These are phyloP conservation scores for Hamigera avellanea DNA, from an alignment of 495 filamentous ascomycete species.

Conservation along the genomic window DNA sequence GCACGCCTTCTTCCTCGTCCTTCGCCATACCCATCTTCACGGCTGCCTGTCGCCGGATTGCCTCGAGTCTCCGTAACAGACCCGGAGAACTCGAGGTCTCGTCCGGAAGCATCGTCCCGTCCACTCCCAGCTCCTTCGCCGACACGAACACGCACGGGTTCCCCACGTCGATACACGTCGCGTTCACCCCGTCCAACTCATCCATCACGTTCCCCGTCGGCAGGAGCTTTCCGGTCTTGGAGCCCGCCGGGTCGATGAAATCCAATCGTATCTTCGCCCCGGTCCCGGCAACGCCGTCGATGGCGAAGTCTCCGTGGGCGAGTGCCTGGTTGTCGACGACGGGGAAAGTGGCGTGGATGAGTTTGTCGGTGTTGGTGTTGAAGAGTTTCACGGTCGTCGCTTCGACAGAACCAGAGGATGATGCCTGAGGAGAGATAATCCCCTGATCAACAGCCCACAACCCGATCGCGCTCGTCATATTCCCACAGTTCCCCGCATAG, in stretches of 20 bases:
- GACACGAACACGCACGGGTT: slow-evolving; percentile 58
- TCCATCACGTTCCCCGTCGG: slow-evolving; percentile 52
- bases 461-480: slow-evolving; percentile 58
- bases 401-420: no score
- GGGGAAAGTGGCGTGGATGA: slow-evolving; percentile 36
- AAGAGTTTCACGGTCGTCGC: slow-evolving; percentile 32
- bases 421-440: slow-evolving; percentile 22
- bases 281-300: slow-evolving; percentile 56
- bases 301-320: slow-evolving; percentile 42
- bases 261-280: slow-evolving; percentile 45
- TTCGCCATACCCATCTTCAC: slow-evolving; percentile 50
- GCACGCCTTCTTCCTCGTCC: slow-evolving; percentile 14
- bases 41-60: slow-evolving; percentile 48
- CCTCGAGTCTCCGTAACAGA: slow-evolving; percentile 43
- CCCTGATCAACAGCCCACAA: slow-evolving; percentile 50
- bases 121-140: slow-evolving; percentile 38
- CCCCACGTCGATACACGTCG: slow-evolving; percentile 49
- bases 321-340: slow-evolving; percentile 37
- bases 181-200: slow-evolving; percentile 37
- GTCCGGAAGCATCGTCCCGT: slow-evolving; percentile 39
- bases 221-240: slow-evolving; percentile 52
- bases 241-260: slow-evolving; percentile 56
- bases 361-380: slow-evolving; percentile 44
- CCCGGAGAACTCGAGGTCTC: slow-evolving; percentile 33
- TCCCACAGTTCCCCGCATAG: slow-evolving; percentile 61